A percentile compares a stretch with the other conserved stretches of the same genome.
These are phyloP conservation scores for Austroboletus novae-zelandiae DNA, from an alignment of 1,284 basidiomycete species.

Conservation along the genomic window DNA sequence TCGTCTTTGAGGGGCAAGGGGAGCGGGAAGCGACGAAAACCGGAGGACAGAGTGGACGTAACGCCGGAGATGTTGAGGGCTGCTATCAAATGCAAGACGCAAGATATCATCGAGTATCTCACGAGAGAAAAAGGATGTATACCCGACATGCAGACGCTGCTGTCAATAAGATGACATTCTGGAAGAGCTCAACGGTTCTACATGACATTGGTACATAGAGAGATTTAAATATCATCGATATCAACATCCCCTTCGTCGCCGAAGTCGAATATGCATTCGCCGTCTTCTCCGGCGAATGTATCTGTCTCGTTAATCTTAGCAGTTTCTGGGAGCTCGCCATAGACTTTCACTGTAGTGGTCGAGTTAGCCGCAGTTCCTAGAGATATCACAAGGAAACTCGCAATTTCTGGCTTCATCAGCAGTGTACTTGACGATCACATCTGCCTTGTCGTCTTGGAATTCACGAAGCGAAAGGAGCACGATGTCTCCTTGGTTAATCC, in stretches of 20 bases:
- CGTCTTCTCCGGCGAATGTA: slow-evolving; percentile 88
- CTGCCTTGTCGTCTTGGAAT: slow-evolving; percentile 99
- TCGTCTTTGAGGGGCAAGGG: slow-evolving; percentile 7
- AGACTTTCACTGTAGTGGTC: slow-evolving; percentile 76
- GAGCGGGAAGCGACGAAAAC: slow-evolving; percentile 47
- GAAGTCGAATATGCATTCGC: slow-evolving; percentile 86
- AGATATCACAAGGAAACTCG: slow-evolving; percentile 27
- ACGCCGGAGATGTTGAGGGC: slow-evolving; percentile 57
- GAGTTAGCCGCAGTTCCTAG: slow-evolving; percentile 1
- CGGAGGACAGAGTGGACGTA: slow-evolving; percentile 60
- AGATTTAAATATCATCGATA: slow-evolving; percentile 70
- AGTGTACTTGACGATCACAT: slow-evolving; percentile 99
- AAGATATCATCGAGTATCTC: slow-evolving; percentile 72
- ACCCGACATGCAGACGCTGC: slow-evolving; percentile 67
- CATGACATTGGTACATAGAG: slow-evolving; percentile 7
- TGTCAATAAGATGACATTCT: slow-evolving; percentile 38
- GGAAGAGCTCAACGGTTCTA: slow-evolving; percentile 1
- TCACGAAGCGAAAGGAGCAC: slow-evolving; percentile 95
- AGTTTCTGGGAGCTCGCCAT: slow-evolving; percentile 96
- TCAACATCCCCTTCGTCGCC: slow-evolving; percentile 83
- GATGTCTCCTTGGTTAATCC: slow-evolving; percentile 99
- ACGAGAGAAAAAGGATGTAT: slow-evolving; percentile 73
- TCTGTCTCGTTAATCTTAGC: slow-evolving; percentile 99
- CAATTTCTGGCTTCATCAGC: slow-evolving; percentile 89
- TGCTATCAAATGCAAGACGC: slow-evolving; percentile 62